Base-by-base conservation (phyloP, 2,329 filamentous ascomycete genomes). In the Thielaviopsis punctulata region DNA sequence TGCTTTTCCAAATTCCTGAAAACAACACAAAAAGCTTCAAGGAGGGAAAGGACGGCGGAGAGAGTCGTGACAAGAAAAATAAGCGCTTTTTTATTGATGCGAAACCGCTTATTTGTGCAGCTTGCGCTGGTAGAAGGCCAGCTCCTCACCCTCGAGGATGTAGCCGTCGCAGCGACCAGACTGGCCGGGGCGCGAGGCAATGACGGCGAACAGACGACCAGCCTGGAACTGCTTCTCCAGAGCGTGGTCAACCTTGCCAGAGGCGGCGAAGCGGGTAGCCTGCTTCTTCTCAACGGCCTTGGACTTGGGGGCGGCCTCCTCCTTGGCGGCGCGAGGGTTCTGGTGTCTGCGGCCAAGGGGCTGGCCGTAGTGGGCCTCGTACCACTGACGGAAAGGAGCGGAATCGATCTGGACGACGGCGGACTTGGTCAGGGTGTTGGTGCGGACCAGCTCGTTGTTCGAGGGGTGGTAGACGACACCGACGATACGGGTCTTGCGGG, bases 401-500 rank as follows among this genome's bases (percentile, higher is more conserved):
- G 93, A 92, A 73, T 98, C 92, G 74, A 98, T 77, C 80, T 98
- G 92, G 71, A 98, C 86, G 67, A 98, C 86, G 75, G 92, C 92
- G 68, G 87, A 87, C 77, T 89, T 93, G 80, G 92, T 98, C 71
- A 98, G 81, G 77, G 92, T 96, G 84, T 98, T 98, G 74, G 92
- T 98, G 69, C 92, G 92, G 79, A 98, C 89, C 64, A 98, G 82
- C 78, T 98, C 92, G 87, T 98, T 98, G 89, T 98, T 98, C 71
- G 90, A 95, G 59, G 92, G 93, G 76, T 98, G 93, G 86, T 88
- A 98, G 70, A 83, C 84, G 75, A 98, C 93, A 66, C 78, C 88
- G 71, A 98, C 95, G 71, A 98, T 86, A 79, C 93, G 92, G 73
- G 86, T 88, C 84, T 98, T 98, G 82, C 92, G 90, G 74, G 90